These are phyloP conservation scores for Phytophthora megakarya DNA, from an alignment of 352 stramenopile species.

Conservation along the genomic window DNA sequence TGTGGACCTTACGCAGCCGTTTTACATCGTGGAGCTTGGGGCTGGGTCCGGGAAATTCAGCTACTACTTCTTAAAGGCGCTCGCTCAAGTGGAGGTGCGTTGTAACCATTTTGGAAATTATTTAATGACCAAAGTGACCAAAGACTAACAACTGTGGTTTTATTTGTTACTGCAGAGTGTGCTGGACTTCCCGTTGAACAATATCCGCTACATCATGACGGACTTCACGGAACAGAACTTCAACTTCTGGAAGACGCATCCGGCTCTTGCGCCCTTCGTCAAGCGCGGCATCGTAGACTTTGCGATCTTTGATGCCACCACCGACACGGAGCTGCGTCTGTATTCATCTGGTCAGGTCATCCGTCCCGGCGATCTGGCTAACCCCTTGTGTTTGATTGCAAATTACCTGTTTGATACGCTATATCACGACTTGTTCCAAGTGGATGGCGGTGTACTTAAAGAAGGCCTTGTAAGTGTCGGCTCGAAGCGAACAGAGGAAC, in stretches of 20 bases:
- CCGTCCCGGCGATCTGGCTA: conserved; percentile 61
- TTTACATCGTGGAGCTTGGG: conserved; percentile 95
- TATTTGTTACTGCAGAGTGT: conserved; percentile 43
- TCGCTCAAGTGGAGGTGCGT: conserved; percentile 61
- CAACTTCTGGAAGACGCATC: conserved; percentile 93
- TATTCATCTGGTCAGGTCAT: conserved; percentile 62
- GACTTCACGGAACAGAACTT: conserved; percentile 94
- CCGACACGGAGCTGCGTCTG: conserved; percentile 81
- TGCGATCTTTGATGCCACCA: conserved; percentile 94
- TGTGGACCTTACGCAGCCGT: conserved; percentile 77
- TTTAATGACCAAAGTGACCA: not conserved
- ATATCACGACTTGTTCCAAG: conserved; percentile 90
- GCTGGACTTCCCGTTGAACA: conserved; percentile 87
- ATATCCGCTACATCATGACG: conserved; percentile 95
- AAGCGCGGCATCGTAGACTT: conserved; percentile 90
- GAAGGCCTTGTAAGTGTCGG: conserved; percentile 91
- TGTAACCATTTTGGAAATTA: not conserved
- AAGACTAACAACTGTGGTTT: conserved; percentile 3
- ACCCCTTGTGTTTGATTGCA: conserved; percentile 91
- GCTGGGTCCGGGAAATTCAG: conserved; percentile 94
- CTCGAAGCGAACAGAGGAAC: conserved; percentile 63
- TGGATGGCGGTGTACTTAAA: conserved; percentile 86
- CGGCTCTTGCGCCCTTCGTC: conserved; percentile 85
- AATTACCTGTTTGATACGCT: conserved; percentile 97
- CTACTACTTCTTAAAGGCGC: conserved; percentile 94